phyloP scores from a whole-genome alignment of 352 stramenopile genomes.

The Globisporangium perplexum region DNA sequence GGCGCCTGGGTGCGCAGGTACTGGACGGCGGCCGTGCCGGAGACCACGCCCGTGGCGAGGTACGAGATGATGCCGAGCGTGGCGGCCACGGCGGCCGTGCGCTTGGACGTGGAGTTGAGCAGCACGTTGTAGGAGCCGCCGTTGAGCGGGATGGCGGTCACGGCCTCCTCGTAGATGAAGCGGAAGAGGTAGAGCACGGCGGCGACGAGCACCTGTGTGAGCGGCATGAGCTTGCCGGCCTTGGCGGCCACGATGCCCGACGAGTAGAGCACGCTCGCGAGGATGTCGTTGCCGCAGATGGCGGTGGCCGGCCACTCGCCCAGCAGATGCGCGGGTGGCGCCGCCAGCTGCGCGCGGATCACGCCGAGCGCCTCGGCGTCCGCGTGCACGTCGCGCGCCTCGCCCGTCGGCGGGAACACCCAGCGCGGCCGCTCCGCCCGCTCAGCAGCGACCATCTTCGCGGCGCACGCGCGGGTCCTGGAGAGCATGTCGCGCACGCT shows the following conservation, averaged over 20 bases:
- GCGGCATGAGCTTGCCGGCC: slow-evolving; percentile 69
- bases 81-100: slow-evolving; percentile 73
- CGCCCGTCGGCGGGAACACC: slow-evolving; percentile 39
- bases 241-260: slow-evolving; percentile 31
- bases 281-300: slow-evolving; percentile 89
- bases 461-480: slow-evolving; percentile 4
- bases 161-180: slow-evolving; percentile 86
- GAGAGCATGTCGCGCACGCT: slow-evolving; percentile 10
- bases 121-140: slow-evolving; percentile 88
- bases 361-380: slow-evolving; percentile 21
- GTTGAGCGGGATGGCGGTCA: slow-evolving; percentile 87
- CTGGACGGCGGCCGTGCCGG: slow-evolving; percentile 59
- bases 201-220: slow-evolving; percentile 72
- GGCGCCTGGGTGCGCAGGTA: slow-evolving; percentile 70
- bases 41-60: slow-evolving; percentile 76
- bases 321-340: slow-evolving; percentile 31
- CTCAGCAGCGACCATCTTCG: no score
- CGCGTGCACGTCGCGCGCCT: slow-evolving; percentile 20
- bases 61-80: slow-evolving; percentile 86
- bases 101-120: slow-evolving; percentile 87
- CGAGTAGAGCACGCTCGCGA: slow-evolving; percentile 80
- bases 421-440: slow-evolving; percentile 23
- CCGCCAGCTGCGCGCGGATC: slow-evolving; percentile 23
- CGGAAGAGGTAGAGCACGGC: slow-evolving; percentile 49
- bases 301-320: slow-evolving; percentile 67